Conservation (phyloP, 1,139 yeast species). For the Blastobotrys ciferrii region DNA sequence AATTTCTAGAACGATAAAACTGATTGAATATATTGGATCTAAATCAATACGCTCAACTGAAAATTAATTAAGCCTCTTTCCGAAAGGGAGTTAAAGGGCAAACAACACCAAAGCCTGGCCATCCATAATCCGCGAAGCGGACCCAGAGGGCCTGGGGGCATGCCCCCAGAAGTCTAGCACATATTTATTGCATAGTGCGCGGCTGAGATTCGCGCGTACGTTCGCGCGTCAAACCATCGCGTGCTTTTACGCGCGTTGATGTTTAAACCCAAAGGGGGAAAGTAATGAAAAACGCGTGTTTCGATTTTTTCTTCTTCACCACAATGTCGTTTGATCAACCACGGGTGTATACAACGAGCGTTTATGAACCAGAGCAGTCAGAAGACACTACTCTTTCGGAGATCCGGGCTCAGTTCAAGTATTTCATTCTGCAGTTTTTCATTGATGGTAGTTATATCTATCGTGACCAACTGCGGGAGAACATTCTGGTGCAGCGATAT, state of each 20-base stretch:
- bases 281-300: conserved; percentile 2
- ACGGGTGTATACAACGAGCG: conserved; percentile 79
- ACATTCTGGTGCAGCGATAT: conserved; percentile 73
- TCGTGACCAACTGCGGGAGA: conserved; percentile 88
- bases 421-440: conserved; percentile 83
- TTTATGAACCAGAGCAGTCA: conserved; percentile 72
- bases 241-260: background rate
- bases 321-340: conserved; percentile 67
- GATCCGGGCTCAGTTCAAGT: conserved; percentile 73
- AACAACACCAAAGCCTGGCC: no score
- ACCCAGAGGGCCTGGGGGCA: no score
- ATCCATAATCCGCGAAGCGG: no score
- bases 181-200: no score
- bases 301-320: conserved; percentile 8
- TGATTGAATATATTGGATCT: no score
- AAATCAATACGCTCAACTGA: no score
- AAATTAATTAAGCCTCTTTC: no score
- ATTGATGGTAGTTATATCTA: conserved; percentile 79
- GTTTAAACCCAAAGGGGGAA: conserved; percentile 8
- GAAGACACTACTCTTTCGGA: conserved; percentile 71
- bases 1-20: no score
- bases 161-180: no score
- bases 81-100: no score
- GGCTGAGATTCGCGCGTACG: no score
- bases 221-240: background rate